phyloP scores from a whole-genome alignment of 148 eudicot genomes.

The Heliosperma pusillum region DNA sequence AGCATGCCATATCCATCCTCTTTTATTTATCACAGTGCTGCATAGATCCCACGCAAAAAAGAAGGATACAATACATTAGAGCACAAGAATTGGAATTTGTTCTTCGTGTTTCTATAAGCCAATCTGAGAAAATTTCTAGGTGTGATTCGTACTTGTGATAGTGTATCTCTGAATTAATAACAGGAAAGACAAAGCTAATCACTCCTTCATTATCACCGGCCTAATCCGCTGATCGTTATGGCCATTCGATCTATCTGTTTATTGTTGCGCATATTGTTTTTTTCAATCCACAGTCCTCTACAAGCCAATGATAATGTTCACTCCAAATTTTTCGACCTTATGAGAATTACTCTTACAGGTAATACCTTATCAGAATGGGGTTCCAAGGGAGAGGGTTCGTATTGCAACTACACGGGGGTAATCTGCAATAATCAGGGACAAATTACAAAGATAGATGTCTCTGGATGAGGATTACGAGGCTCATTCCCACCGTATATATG shows the following conservation, averaged over 20 bases:
- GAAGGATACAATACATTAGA: neutral
- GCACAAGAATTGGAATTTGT: neutral
- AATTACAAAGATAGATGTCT: constrained; percentile 43
- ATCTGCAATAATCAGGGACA: constrained; percentile 49
- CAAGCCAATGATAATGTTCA: constrained; percentile 35
- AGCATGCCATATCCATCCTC: too few relatives aligned
- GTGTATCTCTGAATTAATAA: too few relatives aligned
- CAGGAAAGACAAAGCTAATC: constrained; percentile 9
- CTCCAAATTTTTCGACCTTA: constrained; percentile 50
- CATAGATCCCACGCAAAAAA: constrained; percentile 4
- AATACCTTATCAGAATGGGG: constrained; percentile 45
- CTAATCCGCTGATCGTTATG: constrained; percentile 33
- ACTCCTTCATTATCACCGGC: constrained; percentile 23
- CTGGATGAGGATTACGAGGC: constrained; percentile 55
- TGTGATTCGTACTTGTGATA: too few relatives aligned
- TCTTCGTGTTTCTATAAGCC: neutral
- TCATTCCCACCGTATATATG: constrained; percentile 56
- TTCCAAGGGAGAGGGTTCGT: constrained; percentile 22
- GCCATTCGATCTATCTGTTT: constrained; percentile 29
- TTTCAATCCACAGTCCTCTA: constrained; percentile 22
- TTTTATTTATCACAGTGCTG: neutral
- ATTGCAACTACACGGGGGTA: constrained; percentile 61
- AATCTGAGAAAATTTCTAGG: neutral
- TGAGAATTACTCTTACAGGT: constrained; percentile 56
- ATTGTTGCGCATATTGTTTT: constrained; percentile 27